Conservation (phyloP, 2,329 filamentous ascomycete species). For the Paecilomyces formosus region DNA sequence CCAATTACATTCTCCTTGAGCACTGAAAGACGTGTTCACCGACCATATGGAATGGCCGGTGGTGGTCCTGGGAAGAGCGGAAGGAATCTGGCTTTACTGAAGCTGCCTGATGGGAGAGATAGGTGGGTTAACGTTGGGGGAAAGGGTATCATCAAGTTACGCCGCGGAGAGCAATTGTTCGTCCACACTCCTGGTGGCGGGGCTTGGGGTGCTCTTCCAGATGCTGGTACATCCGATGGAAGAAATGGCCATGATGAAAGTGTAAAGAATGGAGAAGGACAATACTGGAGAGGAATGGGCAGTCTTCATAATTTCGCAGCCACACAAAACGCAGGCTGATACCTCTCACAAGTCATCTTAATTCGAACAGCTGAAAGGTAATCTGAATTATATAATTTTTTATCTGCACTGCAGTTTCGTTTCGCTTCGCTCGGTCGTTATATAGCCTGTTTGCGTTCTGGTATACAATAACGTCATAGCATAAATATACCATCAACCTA, state of each 20-base stretch:
- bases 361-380: too few relatives aligned
- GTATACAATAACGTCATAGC: too few relatives aligned
- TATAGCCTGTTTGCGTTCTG: too few relatives aligned
- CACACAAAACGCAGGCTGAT: neutral
- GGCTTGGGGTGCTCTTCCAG: neutral
- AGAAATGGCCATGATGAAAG: neutral
- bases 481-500: too few relatives aligned
- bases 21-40: slow-evolving; percentile 1
- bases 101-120: slow-evolving; percentile 1
- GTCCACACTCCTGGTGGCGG: slow-evolving; percentile 3
- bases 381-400: too few relatives aligned
- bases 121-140: slow-evolving; percentile 2
- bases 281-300: neutral
- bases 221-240: neutral
- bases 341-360: neutral
- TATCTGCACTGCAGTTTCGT: too few relatives aligned
- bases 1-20: slow-evolving; percentile 1
- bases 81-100: slow-evolving; percentile 1
- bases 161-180: slow-evolving; percentile 1
- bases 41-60: slow-evolving; percentile 2
- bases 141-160: slow-evolving; percentile 1
- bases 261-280: neutral
- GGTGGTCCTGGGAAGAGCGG: slow-evolving; percentile 3
- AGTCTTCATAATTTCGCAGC: neutral
- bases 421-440: too few relatives aligned